Evolutionary conservation across 1,139 yeast genomes (phyloP), one percentile per base, ranked within the genome.

Genomic region (Kodamaea suecica): DNA sequence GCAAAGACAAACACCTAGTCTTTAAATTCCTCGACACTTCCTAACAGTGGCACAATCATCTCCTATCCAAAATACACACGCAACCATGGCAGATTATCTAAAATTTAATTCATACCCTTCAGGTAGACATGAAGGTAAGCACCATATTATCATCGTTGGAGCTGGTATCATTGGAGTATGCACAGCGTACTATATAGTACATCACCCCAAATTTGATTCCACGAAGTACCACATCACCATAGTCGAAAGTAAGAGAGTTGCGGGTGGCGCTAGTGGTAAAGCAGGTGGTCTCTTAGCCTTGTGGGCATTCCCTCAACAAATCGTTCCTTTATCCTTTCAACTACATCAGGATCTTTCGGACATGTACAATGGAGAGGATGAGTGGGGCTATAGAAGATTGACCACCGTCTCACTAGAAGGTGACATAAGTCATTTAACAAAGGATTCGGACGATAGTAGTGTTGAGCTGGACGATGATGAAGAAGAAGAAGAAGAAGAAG

Each of bases 131-230:
- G 59, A 73, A 45, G 84, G 78, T 25, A 80, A 81, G 52, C 73
- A 76, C 15, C 88, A 83, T 52, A 82, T 82, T 34, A 71, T 82
- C 37, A 80, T 84, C 29, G 87, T 82, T 19, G 97, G 97, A 13
- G 98, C 96, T 1, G 98, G 98, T 17, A 90, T 92, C 50, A 84
- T 92, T 27, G 98, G 98, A 17, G 95, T 87, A 8, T 86, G 96
- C 56, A 86, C 95, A 2, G 97, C 97, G 2, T 92, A 85, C 60
- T 92, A 81, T 51, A 61, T 92, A 33, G 84, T 94, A 4, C 76
- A 76, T 41, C 97, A 92, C 56, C 92, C 95, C 4, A 71, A 73
- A 38, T 92, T 81, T 55, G 82, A 84, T 50, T 76, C 85, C 0
- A 63, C 66, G 19, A 80, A 77, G 39, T 80, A 84, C 52, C 88